Evolutionary conservation across 192 early-diverging fungal species (phyloP).

Genomic region (Rhizophagus prolifer): DNA sequence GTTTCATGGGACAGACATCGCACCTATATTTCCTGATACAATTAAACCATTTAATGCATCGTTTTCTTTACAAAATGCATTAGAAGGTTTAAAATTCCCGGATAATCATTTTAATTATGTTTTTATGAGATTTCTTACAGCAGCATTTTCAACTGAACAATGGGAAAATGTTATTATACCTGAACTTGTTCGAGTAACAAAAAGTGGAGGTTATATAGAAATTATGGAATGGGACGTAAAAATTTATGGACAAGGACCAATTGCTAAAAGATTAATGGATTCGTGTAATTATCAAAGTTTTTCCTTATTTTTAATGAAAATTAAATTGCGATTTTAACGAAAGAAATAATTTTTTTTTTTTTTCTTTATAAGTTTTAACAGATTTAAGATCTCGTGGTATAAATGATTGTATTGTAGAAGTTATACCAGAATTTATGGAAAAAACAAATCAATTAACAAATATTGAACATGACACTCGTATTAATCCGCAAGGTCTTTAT

Average conservation of each 20-base stretch:
- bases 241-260: neutral
- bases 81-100: slow-evolving; percentile 5
- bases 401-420: neutral
- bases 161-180: neutral
- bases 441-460: neutral
- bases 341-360: neutral
- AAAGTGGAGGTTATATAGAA: slow-evolving; percentile 10
- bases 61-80: slow-evolving; percentile 35
- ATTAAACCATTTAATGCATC: slow-evolving; percentile 35
- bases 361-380: neutral
- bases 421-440: neutral
- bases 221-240: slow-evolving; percentile 30
- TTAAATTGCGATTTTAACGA: neutral
- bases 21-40: neutral
- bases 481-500: neutral
- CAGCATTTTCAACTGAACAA: neutral
- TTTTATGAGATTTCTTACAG: neutral
- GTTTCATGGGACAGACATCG: neutral
- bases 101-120: neutral
- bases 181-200: slow-evolving; percentile 19
- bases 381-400: neutral
- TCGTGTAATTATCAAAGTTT: neutral
- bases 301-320: neutral
- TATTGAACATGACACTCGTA: neutral
- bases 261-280: neutral